A percentile compares a stretch with the other conserved stretches of the same genome.
phyloP scores from a whole-genome alignment of 768 basidiomycete species.

The Coprinopsis strossmayeri region DNA sequence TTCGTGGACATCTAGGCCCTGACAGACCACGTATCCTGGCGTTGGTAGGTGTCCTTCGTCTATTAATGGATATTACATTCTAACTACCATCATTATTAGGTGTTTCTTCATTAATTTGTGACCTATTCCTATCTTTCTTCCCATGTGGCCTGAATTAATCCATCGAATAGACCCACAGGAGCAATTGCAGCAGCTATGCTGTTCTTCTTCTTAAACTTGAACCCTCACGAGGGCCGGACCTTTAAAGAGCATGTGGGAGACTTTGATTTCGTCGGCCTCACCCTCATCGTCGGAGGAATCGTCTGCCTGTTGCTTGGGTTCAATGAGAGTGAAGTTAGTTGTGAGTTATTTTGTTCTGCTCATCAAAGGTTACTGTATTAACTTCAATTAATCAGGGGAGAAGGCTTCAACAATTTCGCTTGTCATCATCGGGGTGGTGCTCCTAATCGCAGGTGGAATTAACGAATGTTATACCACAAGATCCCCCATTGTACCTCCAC shows the following conservation, averaged over 20 bases:
- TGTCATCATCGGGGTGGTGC: constrained; percentile 48
- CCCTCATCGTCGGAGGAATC: constrained; percentile 58
- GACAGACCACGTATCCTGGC: constrained; percentile 70
- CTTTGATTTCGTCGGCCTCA: constrained; percentile 69
- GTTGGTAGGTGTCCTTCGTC: constrained; percentile 50
- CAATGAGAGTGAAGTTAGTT: constrained; percentile 59
- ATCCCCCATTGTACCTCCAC: constrained; percentile 68
- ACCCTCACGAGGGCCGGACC: constrained; percentile 58
- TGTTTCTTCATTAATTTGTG: constrained; percentile 77
- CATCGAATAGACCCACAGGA: constrained; percentile 54
- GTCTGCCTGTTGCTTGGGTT: constrained; percentile 67
- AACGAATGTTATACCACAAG: constrained; percentile 59
- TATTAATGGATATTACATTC: constrained; percentile 1
- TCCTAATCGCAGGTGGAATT: constrained; percentile 44
- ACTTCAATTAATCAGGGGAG: constrained; percentile 37
- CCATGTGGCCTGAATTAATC: neutral
- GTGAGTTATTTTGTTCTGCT: constrained; percentile 31
- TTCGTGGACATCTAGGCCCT: constrained; percentile 38
- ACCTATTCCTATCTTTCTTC: constrained; percentile 12
- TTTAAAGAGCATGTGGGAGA: constrained; percentile 52
- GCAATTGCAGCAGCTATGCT: constrained; percentile 55
- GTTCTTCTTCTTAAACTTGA: constrained; percentile 75
- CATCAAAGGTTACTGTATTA: neutral
- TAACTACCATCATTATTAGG: constrained; percentile 26
- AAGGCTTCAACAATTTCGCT: constrained; percentile 53